These are phyloP conservation scores for Vitis hybrid DNA, from an alignment of 177 flowering plant genomes.

Conservation along the genomic window DNA sequence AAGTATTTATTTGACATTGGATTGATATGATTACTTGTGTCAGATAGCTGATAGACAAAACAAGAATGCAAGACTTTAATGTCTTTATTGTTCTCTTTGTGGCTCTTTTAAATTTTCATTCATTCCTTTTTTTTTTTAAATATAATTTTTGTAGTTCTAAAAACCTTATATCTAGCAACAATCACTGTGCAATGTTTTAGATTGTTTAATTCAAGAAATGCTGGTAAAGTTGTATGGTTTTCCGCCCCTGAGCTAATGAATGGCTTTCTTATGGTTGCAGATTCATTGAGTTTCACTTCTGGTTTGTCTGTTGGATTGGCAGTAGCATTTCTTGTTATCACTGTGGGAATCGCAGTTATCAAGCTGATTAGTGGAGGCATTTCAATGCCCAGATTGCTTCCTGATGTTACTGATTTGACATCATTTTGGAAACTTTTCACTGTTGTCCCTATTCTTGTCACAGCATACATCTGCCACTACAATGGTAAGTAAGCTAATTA, in stretches of 20 bases:
- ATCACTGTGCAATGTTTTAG: neutral
- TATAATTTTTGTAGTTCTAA: neutral
- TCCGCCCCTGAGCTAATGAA: neutral
- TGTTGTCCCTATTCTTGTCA: conserved; percentile 92
- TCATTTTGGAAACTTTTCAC: conserved; percentile 85
- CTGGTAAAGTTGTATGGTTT: neutral
- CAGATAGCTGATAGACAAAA: neutral
- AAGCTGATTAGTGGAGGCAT: conserved; percentile 72
- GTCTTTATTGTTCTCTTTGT: neutral
- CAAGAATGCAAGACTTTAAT: neutral
- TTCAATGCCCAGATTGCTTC: conserved; percentile 79
- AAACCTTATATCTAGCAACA: neutral
- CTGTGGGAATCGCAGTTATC: conserved; percentile 70
- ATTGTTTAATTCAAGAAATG: neutral
- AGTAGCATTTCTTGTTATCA: conserved; percentile 82
- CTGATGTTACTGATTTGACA: conserved; percentile 60
- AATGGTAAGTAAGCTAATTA: conserved; percentile 64
- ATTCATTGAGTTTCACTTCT: conserved; percentile 88
- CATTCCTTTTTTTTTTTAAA: no score
- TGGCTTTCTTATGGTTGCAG: conserved; percentile 47
- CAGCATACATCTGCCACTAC: conserved; percentile 95
- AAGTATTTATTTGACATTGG: neutral
- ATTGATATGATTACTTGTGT: neutral
- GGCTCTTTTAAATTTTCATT: no score
- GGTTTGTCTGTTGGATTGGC: conserved; percentile 92